Base-by-base conservation (phyloP, 2,329 filamentous ascomycete species). In the Colletotrichum liaoningense region DNA sequence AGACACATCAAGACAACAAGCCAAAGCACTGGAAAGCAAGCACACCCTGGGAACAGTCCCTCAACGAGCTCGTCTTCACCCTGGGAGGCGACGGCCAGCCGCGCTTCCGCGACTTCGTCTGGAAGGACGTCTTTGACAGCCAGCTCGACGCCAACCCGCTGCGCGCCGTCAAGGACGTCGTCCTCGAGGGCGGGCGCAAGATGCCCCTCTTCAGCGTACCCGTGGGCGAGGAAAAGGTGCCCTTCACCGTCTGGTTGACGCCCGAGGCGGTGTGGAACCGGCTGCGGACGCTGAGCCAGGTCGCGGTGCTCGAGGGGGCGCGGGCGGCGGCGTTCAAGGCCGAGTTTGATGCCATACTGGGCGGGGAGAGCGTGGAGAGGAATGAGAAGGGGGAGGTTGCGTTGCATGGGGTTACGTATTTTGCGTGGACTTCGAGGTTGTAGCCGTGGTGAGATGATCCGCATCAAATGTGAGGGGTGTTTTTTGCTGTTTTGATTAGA, bases 241-340 rank as follows among this genome's bases (percentile, higher is more conserved):
- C 85, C 59, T 93, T 91, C 85, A 88, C 87, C 26, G 86, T 89
- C 1, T 89, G 87, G 86, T 79, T 93, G 70, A 84, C 81, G 33
- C 86, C 88, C 71, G 88, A 93, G 63, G 87, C 85, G 67, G 81
- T 94, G 62, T 93, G 91, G 90, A 86, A 88, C 66, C 86, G 93
- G 46, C 86, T 92, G 72, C 85, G 85, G 60, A 95, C 93, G 14
- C 82, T 94, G 70, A 93, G 91, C 77, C 92, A 94, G 79, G 88
- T 95, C 74, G 88, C 90, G 4, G 85, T 91, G 65, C 81, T 93
- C 14, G 80, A 87, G 59, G 88, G 86, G 1, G 83, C 87, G 66
- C 84, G 86, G 57, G 86, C 85, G 76, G 84, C 83, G 68, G 81
- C 84, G 55, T 87, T 89, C 58, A 84, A 85, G 69, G 84, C 83